phyloP scores from a whole-genome alignment of 495 filamentous ascomycete genomes.

The Penicillium taxi region DNA sequence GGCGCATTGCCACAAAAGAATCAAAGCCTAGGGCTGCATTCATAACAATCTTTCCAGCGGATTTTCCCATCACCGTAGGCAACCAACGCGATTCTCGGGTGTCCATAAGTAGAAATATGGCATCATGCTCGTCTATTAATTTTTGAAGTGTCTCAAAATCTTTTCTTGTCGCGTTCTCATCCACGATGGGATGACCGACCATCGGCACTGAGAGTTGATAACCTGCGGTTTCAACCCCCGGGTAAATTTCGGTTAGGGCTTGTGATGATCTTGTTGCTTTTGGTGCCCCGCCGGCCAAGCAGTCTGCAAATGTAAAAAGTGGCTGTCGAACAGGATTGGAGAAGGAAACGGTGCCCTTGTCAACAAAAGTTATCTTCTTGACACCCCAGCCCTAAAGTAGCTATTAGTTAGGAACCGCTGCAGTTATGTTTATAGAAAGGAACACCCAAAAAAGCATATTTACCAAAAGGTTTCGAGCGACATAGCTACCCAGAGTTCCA shows the following conservation, averaged over 20 bases:
- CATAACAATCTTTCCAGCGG: slow-evolving; percentile 86
- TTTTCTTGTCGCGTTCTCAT: slow-evolving; percentile 53
- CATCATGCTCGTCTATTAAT: slow-evolving; percentile 82
- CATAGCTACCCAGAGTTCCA: slow-evolving; percentile 89
- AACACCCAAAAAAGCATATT: slow-evolving; percentile 1
- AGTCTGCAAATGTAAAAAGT: slow-evolving; percentile 83
- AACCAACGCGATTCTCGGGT: slow-evolving; percentile 91
- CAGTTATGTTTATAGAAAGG: neutral
- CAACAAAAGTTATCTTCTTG: slow-evolving; percentile 91
- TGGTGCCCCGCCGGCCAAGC: slow-evolving; percentile 71
- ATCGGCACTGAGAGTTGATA: slow-evolving; percentile 82
- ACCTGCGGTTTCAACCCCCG: slow-evolving; percentile 74
- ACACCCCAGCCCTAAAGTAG: slow-evolving; percentile 74
- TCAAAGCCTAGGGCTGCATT: slow-evolving; percentile 96
- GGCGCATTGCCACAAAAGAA: slow-evolving; percentile 93
- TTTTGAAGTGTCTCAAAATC: slow-evolving; percentile 69
- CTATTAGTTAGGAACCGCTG: neutral
- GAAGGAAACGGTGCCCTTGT: slow-evolving; percentile 88
- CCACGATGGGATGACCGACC: slow-evolving; percentile 80
- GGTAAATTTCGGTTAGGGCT: slow-evolving; percentile 78
- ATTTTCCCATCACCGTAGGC: slow-evolving; percentile 95
- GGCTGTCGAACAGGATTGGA: slow-evolving; percentile 98
- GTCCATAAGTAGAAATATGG: slow-evolving; percentile 92
- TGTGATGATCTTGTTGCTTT: slow-evolving; percentile 81
- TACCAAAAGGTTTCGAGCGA: slow-evolving; percentile 77